Conservation (phyloP, 768 basidiomycete species). For the Pulveroboletus frians region DNA sequence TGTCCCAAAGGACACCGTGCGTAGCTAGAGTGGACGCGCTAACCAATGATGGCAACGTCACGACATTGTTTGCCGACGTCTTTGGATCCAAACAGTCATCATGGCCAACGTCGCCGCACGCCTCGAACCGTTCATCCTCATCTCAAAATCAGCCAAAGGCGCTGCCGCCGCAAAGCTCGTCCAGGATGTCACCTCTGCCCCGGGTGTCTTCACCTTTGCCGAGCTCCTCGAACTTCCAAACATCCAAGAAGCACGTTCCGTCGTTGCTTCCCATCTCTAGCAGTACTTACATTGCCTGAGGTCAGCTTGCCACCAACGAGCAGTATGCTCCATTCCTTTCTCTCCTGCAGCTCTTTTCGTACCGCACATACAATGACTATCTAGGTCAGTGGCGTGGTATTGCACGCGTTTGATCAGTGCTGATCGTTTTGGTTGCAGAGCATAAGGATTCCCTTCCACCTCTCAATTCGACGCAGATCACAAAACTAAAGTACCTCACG, state of each 20-base stretch:
- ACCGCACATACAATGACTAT: constrained; percentile 83
- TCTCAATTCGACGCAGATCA: constrained; percentile 66
- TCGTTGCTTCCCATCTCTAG: background rate
- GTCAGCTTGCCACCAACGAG: constrained; percentile 62
- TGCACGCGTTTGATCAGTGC: background rate
- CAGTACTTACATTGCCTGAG: background rate
- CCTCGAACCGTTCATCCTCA: constrained; percentile 85
- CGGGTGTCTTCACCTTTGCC: constrained; percentile 88
- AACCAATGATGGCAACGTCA: background rate
- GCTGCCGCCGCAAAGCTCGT: constrained; percentile 88
- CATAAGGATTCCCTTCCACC: constrained; percentile 62
- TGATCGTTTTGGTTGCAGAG: constrained; percentile 38
- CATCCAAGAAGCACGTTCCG: constrained; percentile 68
- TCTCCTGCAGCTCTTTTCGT: constrained; percentile 83
- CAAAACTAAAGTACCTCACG: constrained; percentile 90
- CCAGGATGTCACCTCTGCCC: constrained; percentile 80
- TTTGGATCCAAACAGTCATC: constrained; percentile 17
- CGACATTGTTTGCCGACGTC: background rate
- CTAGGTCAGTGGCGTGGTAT: constrained; percentile 45
- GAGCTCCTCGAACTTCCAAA: constrained; percentile 81
- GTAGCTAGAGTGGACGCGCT: background rate
- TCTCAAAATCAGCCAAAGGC: constrained; percentile 89
- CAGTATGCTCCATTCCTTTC: constrained; percentile 57
- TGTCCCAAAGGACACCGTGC: too few species aligned
- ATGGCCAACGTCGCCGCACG: constrained; percentile 56